Evolutionary conservation across 768 basidiomycete genomes (phyloP), one percentile per base, ranked within the genome.

Genomic region (Boletus sp.): DNA sequence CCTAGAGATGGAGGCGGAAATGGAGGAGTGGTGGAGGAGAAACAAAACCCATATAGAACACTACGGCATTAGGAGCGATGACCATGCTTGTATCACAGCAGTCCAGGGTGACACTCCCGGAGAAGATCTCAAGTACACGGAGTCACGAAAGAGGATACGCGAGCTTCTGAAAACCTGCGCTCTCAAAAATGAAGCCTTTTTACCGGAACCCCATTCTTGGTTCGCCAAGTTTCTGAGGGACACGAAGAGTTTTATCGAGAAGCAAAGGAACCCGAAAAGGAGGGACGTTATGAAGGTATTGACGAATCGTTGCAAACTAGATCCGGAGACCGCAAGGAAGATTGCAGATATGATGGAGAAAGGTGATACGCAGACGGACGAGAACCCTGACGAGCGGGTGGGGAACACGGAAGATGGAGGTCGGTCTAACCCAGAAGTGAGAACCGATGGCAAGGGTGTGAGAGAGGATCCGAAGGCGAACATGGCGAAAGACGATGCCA

Each of bases 21-120:
- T 74, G 71, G 71, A 72, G 37, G 45, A 58, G n/a, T 72, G 73
- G 72, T 73, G 72, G 73, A n/a, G 0, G 27, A 58, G 64, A 41
- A 73, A 74, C 51, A 34, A 63, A 41, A 35, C 14, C 0, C 50
- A 54, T n/a, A 65, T 73, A 29, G 38, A 39, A 5, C 39, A 46
- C 30, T 59, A 63, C n/a, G 64, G 64, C 7, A 68, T 73, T 54
- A 46, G 47, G 34, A 66, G 64, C 50, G n/a, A 47, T n/a, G 72
- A 61, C 14, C 69, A 71, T 15, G 73, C 70, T 10, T 73, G 72
- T 27, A 54, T 69, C 21, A 70, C 67, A 1, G 57, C 68, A 15
- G 68, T 68, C 21, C 55, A 44, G 34, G 66, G 64, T n/a, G 64
- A 65, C 21, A 51, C 51, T 15, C 54, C 52, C 2, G 61, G 38